Base-by-base conservation (phyloP, 805 yeast genomes). In the Cyberlindnera saturnus region DNA sequence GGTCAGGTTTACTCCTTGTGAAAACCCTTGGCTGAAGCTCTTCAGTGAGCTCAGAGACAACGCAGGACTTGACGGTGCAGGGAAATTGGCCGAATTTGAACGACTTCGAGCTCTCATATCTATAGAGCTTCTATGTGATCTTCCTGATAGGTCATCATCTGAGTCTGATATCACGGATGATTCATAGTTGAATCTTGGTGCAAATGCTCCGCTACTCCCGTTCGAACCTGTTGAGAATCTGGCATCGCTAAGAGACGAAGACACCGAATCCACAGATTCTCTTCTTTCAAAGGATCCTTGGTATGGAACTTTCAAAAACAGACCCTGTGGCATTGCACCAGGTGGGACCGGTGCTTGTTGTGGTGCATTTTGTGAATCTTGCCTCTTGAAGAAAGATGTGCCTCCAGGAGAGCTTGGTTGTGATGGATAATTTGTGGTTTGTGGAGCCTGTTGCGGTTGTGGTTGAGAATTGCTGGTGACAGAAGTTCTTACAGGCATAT, bases 231-330 rank as follows among this genome's bases (percentile, higher is more conserved):
- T 20, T 8, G 47, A 34, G 23, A 42, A 47, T 37, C 51, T 47
- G 6, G 42, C 41, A 26, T 52, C 57, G 23, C 51, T 47, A 2
- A 50, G 41, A 2, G 57, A 46, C 1, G 59, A 50, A 1, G 54
- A 44, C 3, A 53, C 38, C 1, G 62, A 57, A 26, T 55, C 62
- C 14, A 52, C 51, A 1, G 62, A 57, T 3, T 55, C 57, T 34
- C 60, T 41, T 44, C 62, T 47, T 36, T 51, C 59, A 39, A 57
- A 54, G 3, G 57, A 49, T 3, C 56, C 52, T 19, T 53, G 56
- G 41, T 57, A 57, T 1, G 62, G 62, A 4, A 56, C 62, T 42
- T 57, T 57, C 59, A 60, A 53, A 28, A 57, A 57, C 19, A 53
- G 49, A 0, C 56, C 56, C 34, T 55, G 60, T 2, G 57, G 58